Percentiles rank a stretch among this genome's conserved stretches.
phyloP scores from a whole-genome alignment of 164 flowering plant species.

The Annona cherimola region DNA sequence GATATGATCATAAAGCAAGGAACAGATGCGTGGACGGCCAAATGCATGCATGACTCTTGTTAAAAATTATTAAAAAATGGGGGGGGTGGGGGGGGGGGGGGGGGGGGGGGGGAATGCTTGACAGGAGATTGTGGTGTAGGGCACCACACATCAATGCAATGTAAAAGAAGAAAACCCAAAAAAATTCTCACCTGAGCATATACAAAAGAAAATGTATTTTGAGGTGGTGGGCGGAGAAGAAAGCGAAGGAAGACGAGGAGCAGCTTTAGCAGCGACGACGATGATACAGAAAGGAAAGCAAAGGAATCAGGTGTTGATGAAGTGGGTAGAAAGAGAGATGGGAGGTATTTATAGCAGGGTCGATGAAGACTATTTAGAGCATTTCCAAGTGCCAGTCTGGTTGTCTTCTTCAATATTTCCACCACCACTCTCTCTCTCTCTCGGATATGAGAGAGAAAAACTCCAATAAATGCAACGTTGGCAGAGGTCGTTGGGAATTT shows the following conservation, averaged over 20 bases:
- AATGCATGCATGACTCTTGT: not conserved
- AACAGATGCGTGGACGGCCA: not conserved
- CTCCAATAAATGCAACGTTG: slow-evolving; percentile 33
- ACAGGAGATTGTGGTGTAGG: not conserved
- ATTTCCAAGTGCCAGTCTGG: slow-evolving; percentile 21
- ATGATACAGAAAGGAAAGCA: not conserved
- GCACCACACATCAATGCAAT: too few relatives aligned
- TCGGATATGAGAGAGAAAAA: slow-evolving; percentile 1
- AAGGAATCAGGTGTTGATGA: not conserved
- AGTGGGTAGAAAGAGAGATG: slow-evolving; percentile 8
- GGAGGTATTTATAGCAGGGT: slow-evolving; percentile 19
- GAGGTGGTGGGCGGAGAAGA: not conserved
- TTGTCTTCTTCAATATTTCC: slow-evolving; percentile 20
- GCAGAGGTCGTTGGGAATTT: slow-evolving; percentile 39
- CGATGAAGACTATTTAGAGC: slow-evolving; percentile 7
- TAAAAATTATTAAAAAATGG: too few relatives aligned
- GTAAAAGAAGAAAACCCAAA: not conserved
- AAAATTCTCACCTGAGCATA: not conserved
- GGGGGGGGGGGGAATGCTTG: not conserved
- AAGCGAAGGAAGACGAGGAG: not conserved
- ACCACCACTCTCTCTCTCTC: slow-evolving; percentile 1
- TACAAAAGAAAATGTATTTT: not conserved
- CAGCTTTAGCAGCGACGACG: not conserved
- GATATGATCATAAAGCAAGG: not conserved
- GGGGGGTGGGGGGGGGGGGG: too few relatives aligned